Percentiles rank a stretch among this genome's conserved stretches.
Evolutionary conservation across 441 rosid species (phyloP).

Genomic region (Geranium incanum): DNA sequence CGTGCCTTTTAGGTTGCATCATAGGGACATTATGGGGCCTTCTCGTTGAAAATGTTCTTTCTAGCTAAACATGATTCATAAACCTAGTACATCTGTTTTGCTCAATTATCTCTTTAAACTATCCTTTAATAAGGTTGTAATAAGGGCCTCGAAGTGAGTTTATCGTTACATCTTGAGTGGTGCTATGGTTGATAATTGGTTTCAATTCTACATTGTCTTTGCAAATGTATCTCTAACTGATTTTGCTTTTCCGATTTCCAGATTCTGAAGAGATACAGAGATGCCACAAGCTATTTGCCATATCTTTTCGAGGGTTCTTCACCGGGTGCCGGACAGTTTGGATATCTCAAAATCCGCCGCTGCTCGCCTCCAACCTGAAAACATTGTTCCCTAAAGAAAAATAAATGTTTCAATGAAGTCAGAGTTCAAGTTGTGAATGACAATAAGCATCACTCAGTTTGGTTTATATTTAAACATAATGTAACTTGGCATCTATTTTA

Average conservation of each 20-base stretch:
- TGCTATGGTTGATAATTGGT: neutral
- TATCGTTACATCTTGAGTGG: neutral
- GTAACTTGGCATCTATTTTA: no score
- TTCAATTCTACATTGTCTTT: neutral
- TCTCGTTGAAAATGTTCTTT: neutral
- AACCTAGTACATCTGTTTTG: neutral
- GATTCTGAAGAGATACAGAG: conserved; percentile 2
- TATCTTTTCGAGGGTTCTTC: conserved; percentile 9
- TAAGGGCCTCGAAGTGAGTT: neutral
- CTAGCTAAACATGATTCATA: neutral
- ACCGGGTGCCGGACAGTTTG: conserved; percentile 6
- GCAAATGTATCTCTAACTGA: neutral
- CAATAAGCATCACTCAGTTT: neutral
- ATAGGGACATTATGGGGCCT: no score
- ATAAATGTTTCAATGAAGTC: neutral
- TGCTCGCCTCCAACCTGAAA: conserved; percentile 1
- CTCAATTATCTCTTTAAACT: neutral
- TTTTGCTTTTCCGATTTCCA: conserved; percentile 1
- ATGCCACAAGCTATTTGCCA: conserved; percentile 2
- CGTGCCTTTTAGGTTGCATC: neutral
- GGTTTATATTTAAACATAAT: neutral
- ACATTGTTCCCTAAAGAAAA: neutral
- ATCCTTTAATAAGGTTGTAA: neutral
- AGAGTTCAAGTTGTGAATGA: neutral
- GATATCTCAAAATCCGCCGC: conserved; percentile 5